Evolutionary conservation across 495 filamentous ascomycete species (phyloP), one percentile per base, ranked within the genome.

Genomic region (Podospora conica): DNA sequence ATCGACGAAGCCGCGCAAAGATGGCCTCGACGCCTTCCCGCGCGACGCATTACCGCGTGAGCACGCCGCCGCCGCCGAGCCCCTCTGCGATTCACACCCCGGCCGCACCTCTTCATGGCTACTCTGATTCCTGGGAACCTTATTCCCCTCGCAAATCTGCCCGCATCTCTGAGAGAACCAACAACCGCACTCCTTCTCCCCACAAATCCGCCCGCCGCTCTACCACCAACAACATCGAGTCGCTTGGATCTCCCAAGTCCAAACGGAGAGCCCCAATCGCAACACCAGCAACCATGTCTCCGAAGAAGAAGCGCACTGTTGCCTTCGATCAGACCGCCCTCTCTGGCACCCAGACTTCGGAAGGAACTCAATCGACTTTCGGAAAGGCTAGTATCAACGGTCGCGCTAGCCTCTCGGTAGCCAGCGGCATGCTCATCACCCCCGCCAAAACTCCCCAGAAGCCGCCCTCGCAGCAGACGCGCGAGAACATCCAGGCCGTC

Each of bases 361-460:
- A 78, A 53, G 61, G 69, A 64, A 68, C 76, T 20, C 72, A 76
- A 21, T 72, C 68, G 59, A 78, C 81, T 18, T 72, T 80, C 22
- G 78, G 80, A 53, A 68, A 22, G 48, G 31, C 2, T 9, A 21
- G 10, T 21, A 48, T 33, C 31, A 54, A 18, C 53, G 54, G 63
- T 24, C 55, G 54, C 40, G 55, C 63, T 10, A 64, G 53, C 55
- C 53, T 64, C 29, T 64, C 63, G 27, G 63, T 69, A 53, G 56
- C 60, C 33, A 65, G 78, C 10, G 79, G 79, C 20, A 90, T 91
- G 81, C 83, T 97, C 58, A 93, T 92, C 4, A 98, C 95, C 11
- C 95, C 95, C 11, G 86, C 86, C 58, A 98, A 96, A 77, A 97
- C 94, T 2, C 95, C 95, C 1, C 85, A 85, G 61, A 90, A 90